Percentiles rank a stretch among this genome's conserved stretches.
Evolutionary conservation across 1,284 basidiomycete genomes (phyloP).

Genomic region (Boletus mariae): DNA sequence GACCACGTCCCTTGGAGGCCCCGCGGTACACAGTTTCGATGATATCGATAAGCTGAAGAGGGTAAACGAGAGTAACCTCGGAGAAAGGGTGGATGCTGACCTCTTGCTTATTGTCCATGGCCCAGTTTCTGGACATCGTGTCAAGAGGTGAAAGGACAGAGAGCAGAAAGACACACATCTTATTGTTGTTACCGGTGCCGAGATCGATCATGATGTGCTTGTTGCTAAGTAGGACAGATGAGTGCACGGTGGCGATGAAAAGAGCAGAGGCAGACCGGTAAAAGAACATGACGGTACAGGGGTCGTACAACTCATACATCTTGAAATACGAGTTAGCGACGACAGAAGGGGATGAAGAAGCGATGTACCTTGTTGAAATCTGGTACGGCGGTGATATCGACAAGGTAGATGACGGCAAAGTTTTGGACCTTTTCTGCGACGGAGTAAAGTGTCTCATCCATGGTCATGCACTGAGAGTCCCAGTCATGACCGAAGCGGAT

Average conservation of each 20-base stretch:
- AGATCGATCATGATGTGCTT: slow-evolving; percentile 99
- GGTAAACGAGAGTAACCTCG: slow-evolving; percentile 3
- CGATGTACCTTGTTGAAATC: slow-evolving; percentile 93
- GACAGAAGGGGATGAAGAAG: background rate
- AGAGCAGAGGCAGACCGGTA: slow-evolving; percentile 63
- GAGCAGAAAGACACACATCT: slow-evolving; percentile 67
- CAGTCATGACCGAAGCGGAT: slow-evolving; percentile 96
- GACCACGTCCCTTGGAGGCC: slow-evolving; percentile 95
- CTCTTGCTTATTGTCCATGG: slow-evolving; percentile 97
- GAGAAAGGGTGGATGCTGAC: slow-evolving; percentile 39
- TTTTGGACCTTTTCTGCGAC: slow-evolving; percentile 97
- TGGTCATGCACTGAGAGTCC: slow-evolving; percentile 95
- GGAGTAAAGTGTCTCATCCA: slow-evolving; percentile 96
- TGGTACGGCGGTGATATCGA: slow-evolving; percentile 95
- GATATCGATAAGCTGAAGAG: slow-evolving; percentile 85
- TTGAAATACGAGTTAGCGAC: slow-evolving; percentile 26
- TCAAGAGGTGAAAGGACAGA: background rate
- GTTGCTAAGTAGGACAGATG: slow-evolving; percentile 55
- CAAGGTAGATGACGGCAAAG: slow-evolving; percentile 95
- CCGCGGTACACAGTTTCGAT: slow-evolving; percentile 98
- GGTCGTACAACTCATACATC: slow-evolving; percentile 96
- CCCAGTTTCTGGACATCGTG: slow-evolving; percentile 73
- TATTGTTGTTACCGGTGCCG: slow-evolving; percentile 99
- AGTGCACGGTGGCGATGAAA: background rate
- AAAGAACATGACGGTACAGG: slow-evolving; percentile 97